Base-by-base conservation (phyloP, 2,329 filamentous ascomycete genomes). In the Nakataea oryzae region DNA sequence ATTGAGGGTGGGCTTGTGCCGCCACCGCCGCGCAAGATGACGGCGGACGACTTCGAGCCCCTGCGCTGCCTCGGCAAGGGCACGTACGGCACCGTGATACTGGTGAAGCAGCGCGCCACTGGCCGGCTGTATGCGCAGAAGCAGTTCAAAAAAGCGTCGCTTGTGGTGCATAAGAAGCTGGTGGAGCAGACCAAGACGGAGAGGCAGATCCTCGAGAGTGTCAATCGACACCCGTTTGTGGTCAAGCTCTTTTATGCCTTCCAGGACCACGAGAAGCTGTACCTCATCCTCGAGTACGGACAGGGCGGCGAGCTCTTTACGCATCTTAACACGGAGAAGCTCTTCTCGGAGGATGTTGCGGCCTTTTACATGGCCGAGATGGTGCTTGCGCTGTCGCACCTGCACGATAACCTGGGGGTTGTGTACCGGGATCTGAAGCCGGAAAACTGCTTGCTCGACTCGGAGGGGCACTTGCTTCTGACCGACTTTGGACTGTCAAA, bases 301-400 rank as follows among this genome's bases (percentile, higher is more conserved):
- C 91, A 96, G 74, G 96, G 96, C 50, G 95, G 96, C 62, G 96
- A 99, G 75, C 82, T 99, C 7, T 99, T 99, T 73, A 92, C 90
- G n/a, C 93, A 97, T 70, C 82, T 99, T 29, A 91, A 87, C 63
- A 89, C 91, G 67, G 93, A 97, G 74, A 90, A 91, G 73, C 97
- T 97, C 90, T 97, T 99, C 68, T 83, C 89, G 17, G 93, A 97
- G 75, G 82, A 90, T 21, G 89, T 89, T 2, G 90, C 93, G 0
- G 91, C 93, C 1, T 99, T 97, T 75, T 99, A 99, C 81, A 96
- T 97, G 90, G 96, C 92, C 0, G 93, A 99, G 77, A 96, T 99
- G 86, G 86, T 96, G 5, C 85, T 99, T 28, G 96, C 95, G 32
- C 84, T 99, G 58, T 91, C 93, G 50, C 93, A 99, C 74, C 83